phyloP scores from a whole-genome alignment of 148 eudicot genomes.

The Cornus suecica region DNA sequence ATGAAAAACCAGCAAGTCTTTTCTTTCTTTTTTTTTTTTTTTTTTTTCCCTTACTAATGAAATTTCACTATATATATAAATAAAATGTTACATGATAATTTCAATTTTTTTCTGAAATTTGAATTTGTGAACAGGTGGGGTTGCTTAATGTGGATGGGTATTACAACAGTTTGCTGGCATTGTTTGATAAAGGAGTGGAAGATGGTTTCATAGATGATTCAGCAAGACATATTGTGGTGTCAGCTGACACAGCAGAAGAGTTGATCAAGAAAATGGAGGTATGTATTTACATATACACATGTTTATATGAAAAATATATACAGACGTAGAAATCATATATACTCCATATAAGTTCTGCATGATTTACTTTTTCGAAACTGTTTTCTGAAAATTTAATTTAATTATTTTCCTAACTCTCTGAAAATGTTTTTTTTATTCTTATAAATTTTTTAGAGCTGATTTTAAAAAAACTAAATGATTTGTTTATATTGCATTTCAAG shows the following conservation, averaged over 20 bases:
- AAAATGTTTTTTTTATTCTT: too few relatives aligned
- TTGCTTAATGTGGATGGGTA: slow-evolving; percentile 76
- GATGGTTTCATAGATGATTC: slow-evolving; percentile 69
- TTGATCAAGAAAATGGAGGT: slow-evolving; percentile 77
- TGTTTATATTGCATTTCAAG: too few relatives aligned
- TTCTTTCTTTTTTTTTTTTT: too few relatives aligned
- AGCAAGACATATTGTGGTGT: slow-evolving; percentile 60
- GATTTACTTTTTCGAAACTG: too few relatives aligned
- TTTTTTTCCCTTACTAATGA: background rate
- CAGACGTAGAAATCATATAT: too few relatives aligned
- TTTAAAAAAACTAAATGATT: too few relatives aligned
- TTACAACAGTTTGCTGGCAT: slow-evolving; percentile 62
- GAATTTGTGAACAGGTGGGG: slow-evolving; percentile 50
- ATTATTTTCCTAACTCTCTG: too few relatives aligned
- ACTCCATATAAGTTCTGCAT: too few relatives aligned
- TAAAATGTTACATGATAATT: background rate
- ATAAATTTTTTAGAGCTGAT: too few relatives aligned
- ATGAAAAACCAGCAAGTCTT: slow-evolving; percentile 61
- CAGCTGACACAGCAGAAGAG: slow-evolving; percentile 59
- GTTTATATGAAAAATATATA: background rate
- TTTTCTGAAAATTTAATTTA: too few relatives aligned
- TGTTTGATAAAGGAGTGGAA: slow-evolving; percentile 83
- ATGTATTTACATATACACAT: background rate
- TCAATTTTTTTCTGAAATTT: background rate
- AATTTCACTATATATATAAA: background rate